Conservation (phyloP, 2,329 filamentous ascomycete genomes). For the Penicillium sp. region DNA sequence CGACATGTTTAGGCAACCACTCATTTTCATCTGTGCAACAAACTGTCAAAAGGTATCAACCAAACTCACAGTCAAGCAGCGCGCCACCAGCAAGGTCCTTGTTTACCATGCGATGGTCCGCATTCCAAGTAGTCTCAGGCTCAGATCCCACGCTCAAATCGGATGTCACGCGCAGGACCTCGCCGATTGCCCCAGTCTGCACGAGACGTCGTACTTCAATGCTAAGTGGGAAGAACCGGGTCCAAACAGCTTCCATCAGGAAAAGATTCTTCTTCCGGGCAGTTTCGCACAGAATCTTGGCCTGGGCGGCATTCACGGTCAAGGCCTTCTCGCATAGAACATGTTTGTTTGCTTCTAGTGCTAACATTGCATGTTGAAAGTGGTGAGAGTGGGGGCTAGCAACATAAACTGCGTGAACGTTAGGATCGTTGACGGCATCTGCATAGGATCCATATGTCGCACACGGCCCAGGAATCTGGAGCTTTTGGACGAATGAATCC, state of each 20-base stretch:
- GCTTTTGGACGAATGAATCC: slow-evolving; percentile 66
- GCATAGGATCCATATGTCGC: slow-evolving; percentile 76
- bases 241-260: slow-evolving; percentile 89
- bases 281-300: slow-evolving; percentile 66
- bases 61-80: background rate
- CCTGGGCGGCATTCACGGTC: slow-evolving; percentile 76
- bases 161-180: slow-evolving; percentile 54
- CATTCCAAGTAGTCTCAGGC: slow-evolving; percentile 56
- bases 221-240: slow-evolving; percentile 79
- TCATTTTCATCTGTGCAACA: background rate
- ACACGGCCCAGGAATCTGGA: slow-evolving; percentile 65
- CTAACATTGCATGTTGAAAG: slow-evolving; percentile 86
- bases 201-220: slow-evolving; percentile 60
- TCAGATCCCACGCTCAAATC: slow-evolving; percentile 65
- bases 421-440: slow-evolving; percentile 71
- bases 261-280: slow-evolving; percentile 70
- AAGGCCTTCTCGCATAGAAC: slow-evolving; percentile 90
- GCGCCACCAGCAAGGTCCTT: slow-evolving; percentile 57
- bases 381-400: slow-evolving; percentile 90
- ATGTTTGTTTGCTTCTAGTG: slow-evolving; percentile 70
- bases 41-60: background rate
- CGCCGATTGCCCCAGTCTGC: slow-evolving; percentile 57
- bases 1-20: slow-evolving; percentile 12
- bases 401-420: slow-evolving; percentile 82
- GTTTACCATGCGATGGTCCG: slow-evolving; percentile 76